A percentile compares a stretch with the other conserved stretches of the same genome.
Conservation (phyloP, 2,329 filamentous ascomycete species). For the Cadophora sp. region DNA sequence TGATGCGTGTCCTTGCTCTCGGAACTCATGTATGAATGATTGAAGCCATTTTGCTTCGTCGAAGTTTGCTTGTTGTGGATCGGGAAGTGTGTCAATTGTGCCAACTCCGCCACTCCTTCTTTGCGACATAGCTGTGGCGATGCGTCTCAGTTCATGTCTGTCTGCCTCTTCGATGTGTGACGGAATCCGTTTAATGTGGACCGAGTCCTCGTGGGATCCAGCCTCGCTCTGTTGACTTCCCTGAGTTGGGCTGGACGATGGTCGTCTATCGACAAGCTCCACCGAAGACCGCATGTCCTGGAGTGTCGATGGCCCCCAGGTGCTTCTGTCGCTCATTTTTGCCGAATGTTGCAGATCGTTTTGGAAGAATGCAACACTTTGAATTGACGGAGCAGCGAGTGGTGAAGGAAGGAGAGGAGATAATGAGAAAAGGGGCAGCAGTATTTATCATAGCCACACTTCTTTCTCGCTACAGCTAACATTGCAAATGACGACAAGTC, state of each 20-base stretch:
- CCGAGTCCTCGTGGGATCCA: neutral
- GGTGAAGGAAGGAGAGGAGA: neutral
- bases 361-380: neutral
- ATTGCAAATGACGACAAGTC: neutral
- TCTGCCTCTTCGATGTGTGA: neutral
- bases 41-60: neutral
- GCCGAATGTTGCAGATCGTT: neutral
- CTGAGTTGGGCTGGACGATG: neutral
- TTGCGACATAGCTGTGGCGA: neutral
- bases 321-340: neutral
- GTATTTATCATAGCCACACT: neutral
- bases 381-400: neutral
- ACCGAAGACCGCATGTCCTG: neutral
- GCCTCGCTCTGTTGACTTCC: neutral
- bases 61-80: neutral
- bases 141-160: neutral
- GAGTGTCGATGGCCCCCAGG: neutral
- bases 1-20: neutral
- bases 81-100: neutral
- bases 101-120: neutral
- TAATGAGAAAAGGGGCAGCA: neutral
- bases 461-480: too few species aligned
- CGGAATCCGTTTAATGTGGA: neutral
- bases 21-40: neutral
- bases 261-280: neutral